Evolutionary conservation across 2,329 filamentous ascomycete species (phyloP), one percentile per base, ranked within the genome.

Genomic region (Cladobotryum mycophilum): DNA sequence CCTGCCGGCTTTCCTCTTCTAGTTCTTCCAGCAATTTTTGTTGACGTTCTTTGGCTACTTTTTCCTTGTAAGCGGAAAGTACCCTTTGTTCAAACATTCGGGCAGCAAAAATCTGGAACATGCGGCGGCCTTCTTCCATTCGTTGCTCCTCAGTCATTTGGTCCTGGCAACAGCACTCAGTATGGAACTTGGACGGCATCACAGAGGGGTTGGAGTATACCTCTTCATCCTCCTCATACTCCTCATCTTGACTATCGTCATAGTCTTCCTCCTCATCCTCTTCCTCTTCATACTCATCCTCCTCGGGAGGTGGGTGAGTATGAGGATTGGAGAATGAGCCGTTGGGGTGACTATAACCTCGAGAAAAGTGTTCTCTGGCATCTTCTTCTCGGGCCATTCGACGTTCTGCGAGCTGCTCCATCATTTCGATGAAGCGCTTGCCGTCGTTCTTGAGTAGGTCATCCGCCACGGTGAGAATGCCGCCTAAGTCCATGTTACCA

Each of bases 361-460:
- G 78, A 50, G 84, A 76, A 64, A 84, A 76, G 60, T 80, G 76
- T 58, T 81, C 76, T 55, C 68, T 60, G 37, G 89, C 88, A 66
- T 96, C 90, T 71, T 93, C 91, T 74, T 97, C 92, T 60, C 93
- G 86, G 65, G 91, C 89, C 92, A 99, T 96, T 61, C 93, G 84
- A 62, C 92, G 88, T 73, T 99, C 93, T 36, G 93, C 93, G 61
- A 99, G 80, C 73, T 97, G 92, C 70, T 99, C 93, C 93, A 99
- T 99, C 93, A 99, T 99, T 69, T 99, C 93, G 70, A 99, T 99
- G 74, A 99, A 99, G 66, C 96, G 95, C 71, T 95, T 96, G 63
- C 93, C 93, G 70, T 99, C 93, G 71, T 99, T 99, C 71, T 97
- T 97, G 56, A 99, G 81, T 58, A 99, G 79, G 72, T 99, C 93